Evolutionary conservation across 2,329 filamentous ascomycete species (phyloP), one percentile per base, ranked within the genome.

Genomic region (Corynespora cassiicola): DNA sequence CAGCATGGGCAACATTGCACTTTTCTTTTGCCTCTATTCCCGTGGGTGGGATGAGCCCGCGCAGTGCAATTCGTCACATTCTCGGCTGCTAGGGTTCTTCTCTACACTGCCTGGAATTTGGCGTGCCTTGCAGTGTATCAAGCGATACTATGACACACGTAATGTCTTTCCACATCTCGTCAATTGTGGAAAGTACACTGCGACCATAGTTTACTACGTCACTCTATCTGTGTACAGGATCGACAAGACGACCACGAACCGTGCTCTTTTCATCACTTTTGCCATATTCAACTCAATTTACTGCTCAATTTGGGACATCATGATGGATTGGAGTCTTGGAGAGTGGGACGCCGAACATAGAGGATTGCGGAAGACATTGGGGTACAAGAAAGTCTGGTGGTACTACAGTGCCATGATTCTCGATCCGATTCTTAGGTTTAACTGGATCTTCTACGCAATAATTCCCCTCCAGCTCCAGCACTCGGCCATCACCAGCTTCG

Each of bases 11-110:
- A 96, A 97, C 60, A 80, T 96, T 24, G 88, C 90, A 55, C 75
- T 97, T 0, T 96, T 97, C 73, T 96, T 96, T 68, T 99, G 94
- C 63, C 76, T 97, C 2, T 99, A 97, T 56, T 83, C 86, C n/a
- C 78, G 83, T 36, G 65, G 77, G 17, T 99, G 91, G 91, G 68
- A 79, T 17, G 73, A 88, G 16, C 88, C 89, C 0, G 50, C 72
- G 0, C 80, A 85, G 58, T 99, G 94, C 72, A 96, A 95, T 65
- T 96, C 91, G 0, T 86, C 76, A 16, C 81, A 95, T 60, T 95
- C 90, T 3, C 83, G 89, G 6, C 72, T 91, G 0, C 74, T 97
- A 6, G 94, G 94, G 0, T 96, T 99, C 69, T 84, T 99, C 56
- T 80, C 83, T 5, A 80, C 87, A 0, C 69, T 97, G 3, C 94